These are phyloP conservation scores for Dictyostelium capitatum DNA, from an alignment of 78 protist genomes.

Conservation along the genomic window DNA sequence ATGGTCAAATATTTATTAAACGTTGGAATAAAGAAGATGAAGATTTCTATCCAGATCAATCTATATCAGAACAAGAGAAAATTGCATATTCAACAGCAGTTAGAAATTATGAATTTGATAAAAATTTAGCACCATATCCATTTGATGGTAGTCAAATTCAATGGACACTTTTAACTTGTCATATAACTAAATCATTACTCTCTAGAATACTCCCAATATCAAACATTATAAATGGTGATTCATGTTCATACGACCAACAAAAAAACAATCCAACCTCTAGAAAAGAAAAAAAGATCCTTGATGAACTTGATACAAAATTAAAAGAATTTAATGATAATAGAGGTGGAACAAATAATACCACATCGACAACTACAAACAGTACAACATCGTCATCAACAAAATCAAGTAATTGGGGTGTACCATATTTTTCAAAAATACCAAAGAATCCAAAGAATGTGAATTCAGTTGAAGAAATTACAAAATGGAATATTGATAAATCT, in stretches of 20 bases:
- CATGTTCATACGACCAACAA: slow-evolving; percentile 17
- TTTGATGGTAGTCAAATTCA: slow-evolving; percentile 21
- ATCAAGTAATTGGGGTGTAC: slow-evolving; percentile 65
- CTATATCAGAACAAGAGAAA: neutral
- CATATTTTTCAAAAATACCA: slow-evolving; percentile 67
- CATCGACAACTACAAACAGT: neutral
- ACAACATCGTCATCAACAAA: neutral
- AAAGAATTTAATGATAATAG: slow-evolving; percentile 27
- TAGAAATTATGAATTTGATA: slow-evolving; percentile 46
- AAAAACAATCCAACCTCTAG: neutral
- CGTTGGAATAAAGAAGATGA: slow-evolving; percentile 42
- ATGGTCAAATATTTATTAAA: slow-evolving; percentile 20
- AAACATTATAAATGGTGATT: slow-evolving; percentile 59
- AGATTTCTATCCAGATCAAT: slow-evolving; percentile 5
- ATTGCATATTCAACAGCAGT: slow-evolving; percentile 9
- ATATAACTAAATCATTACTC: neutral
- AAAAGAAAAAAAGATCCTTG: slow-evolving; percentile 40
- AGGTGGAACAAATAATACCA: neutral
- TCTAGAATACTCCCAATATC: slow-evolving; percentile 39
- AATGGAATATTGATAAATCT: slow-evolving; percentile 72
- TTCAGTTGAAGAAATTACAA: neutral
- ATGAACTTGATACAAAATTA: slow-evolving; percentile 33
- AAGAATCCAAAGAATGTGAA: neutral
- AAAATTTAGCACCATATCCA: slow-evolving; percentile 66
- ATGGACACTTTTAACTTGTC: slow-evolving; percentile 45